Evolutionary conservation across 495 filamentous ascomycete genomes (phyloP), one percentile per base, ranked within the genome.

Genomic region (Penicillium lividum): DNA sequence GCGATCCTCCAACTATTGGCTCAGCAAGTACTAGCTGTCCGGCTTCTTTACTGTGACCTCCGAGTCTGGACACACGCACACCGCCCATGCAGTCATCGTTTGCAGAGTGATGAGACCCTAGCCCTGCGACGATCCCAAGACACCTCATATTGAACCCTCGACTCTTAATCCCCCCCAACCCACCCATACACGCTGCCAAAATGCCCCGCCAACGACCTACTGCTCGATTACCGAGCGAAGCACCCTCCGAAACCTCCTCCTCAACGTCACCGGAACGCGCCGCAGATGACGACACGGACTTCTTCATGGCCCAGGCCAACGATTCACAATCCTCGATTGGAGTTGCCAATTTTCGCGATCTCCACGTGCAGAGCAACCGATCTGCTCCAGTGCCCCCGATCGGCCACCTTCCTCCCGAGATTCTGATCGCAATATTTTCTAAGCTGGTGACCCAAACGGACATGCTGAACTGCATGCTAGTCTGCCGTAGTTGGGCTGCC

Each of bases 311-410:
- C 45, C 89, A 86, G 58, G 81, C 84, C 58, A 96, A 96, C 73
- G 93, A 97, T 70, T 96, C 91, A 4, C 84, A 92, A 64, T 96
- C 93, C 6, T 97, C 93, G 3, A 82, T 96, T 40, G 92, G 89
- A 33, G 85, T 91, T 9, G 84, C 85, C 27, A 91, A 87, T 38
- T 78, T 90, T 53, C 84, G 89, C 59, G 91, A 93, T 55, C 86
- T 91, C 71, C 72, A 71, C 30, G 65, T 66, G 57, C 82, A 86
- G 58, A 80, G 82, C 64, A 86, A 86, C 62, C 66, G 73, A 25
- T 83, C 84, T 60, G 65, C 80, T 7, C 69, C 74, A 40, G 62
- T 84, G 16, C 86, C 90, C 18, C 92, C 93, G 43, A 86, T 97
- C 60, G 85, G 89, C 50, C 84, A 87, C 45, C 83, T 99, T 30